Conservation (phyloP, 2,329 filamentous ascomycete species). For the Chalaropsis thielavioides region DNA sequence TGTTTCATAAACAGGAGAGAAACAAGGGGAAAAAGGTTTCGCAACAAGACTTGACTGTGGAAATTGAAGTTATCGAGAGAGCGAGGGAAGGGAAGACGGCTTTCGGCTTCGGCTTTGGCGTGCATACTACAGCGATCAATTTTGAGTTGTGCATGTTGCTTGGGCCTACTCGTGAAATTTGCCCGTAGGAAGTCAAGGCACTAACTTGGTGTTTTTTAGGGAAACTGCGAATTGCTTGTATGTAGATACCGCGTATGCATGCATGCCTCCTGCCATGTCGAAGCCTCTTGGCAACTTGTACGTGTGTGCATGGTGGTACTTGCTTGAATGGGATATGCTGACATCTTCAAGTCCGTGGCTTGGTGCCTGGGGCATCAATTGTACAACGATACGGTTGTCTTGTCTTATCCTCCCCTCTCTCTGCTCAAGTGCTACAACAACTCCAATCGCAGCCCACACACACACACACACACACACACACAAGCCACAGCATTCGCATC, state of each 20-base stretch:
- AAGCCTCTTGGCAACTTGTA: neutral
- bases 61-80: too few species aligned
- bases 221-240: neutral
- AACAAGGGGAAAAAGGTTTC: too few species aligned
- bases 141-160: too few species aligned
- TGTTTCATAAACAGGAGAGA: too few species aligned
- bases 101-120: too few species aligned
- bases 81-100: too few species aligned
- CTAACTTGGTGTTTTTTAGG: too few species aligned
- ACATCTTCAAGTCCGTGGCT: neutral
- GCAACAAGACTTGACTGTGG: too few species aligned
- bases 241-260: neutral
- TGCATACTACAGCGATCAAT: too few species aligned
- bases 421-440: neutral
- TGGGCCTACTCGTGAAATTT: too few species aligned
- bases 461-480: neutral
- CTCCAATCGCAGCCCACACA: neutral
- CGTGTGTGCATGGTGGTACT: too few species aligned
- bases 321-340: neutral
- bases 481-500: neutral
- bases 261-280: neutral
- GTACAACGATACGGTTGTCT: neutral
- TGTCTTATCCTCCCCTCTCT: neutral
- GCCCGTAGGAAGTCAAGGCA: too few species aligned
- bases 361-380: neutral